Base-by-base conservation (phyloP, 2,329 filamentous ascomycete genomes). In the Hymenotorrendiella dingleyae region DNA sequence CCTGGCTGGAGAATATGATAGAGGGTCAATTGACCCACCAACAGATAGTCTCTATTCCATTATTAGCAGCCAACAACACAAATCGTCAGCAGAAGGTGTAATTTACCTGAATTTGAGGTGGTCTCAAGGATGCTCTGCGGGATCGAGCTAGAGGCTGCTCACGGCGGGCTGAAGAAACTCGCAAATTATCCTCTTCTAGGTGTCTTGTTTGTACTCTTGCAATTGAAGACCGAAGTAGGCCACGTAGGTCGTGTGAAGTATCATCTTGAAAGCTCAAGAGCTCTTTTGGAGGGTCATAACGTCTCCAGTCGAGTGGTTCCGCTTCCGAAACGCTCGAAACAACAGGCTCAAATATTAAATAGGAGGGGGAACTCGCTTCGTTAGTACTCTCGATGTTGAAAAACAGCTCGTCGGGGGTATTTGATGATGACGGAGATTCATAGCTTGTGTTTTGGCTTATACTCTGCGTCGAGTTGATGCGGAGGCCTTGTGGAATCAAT, bases 231-330 rank as follows among this genome's bases (percentile, higher is more conserved):
- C 59, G 50, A 8, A 76, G 52, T 12, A 78, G 52, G 6, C 66
- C 60, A 4, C 60, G 49, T 2, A 76, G 57, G 6, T 68, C 57
- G 4, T 68, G 62, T 2, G 68, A 66, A 0, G 63, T 63, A 40
- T 64, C 52, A 27, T 66, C 64, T 12, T 65, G 62, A 0, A 61
- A 53, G 22, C 66, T 61, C 4, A 45, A 58, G 6, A 78, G 55
- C 1, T 63, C 66, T 9, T 55, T 50, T 0, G 74, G 74, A 4
- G 71, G 70, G 3, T 67, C 63, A 48, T 72, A 74, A 38, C 64
- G 57, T 27, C 61, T 65, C 70, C 73, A 76, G 52, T 72, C 66
- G 24, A 66, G 58, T 11, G 39, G 33, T 11, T 46, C 39, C 12
- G 37, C 40, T 4, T 42, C 40, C 1, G 50, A 23, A 11, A 51